phyloP scores from a whole-genome alignment of 176 grass and related monocot species.

The Carex littledalei region DNA sequence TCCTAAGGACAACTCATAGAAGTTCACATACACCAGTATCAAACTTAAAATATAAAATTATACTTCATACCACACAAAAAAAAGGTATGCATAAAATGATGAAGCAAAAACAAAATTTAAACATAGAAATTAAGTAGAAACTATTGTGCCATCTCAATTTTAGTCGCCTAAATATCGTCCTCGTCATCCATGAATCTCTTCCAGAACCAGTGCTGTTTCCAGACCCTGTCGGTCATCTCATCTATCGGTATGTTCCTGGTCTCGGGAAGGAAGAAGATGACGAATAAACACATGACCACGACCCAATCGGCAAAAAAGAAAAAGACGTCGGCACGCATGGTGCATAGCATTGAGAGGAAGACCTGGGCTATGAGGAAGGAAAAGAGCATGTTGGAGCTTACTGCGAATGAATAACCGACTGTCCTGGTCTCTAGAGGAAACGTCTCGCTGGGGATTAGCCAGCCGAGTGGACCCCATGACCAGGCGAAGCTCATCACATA shows the following conservation, averaged over 20 bases:
- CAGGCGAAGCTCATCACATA: constrained; percentile 56
- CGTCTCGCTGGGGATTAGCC: constrained; percentile 63
- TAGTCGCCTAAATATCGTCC: not conserved
- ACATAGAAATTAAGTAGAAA: not conserved
- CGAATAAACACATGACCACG: constrained; percentile 28
- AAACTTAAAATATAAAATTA: not conserved
- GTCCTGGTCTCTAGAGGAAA: constrained; percentile 52
- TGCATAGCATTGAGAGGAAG: constrained; percentile 68
- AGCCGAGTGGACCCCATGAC: constrained; percentile 60
- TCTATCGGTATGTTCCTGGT: constrained; percentile 58
- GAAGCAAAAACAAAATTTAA: not conserved
- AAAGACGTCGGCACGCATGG: constrained; percentile 33
- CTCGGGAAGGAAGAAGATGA: constrained; percentile 40
- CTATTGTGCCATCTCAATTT: constrained; percentile 1
- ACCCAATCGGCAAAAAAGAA: constrained; percentile 55
- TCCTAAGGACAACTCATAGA: no score
- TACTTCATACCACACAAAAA: not conserved
- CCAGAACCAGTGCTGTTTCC: constrained; percentile 68
- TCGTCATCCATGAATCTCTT: constrained; percentile 39
- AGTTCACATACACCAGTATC: not conserved
- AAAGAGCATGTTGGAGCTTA: constrained; percentile 68
- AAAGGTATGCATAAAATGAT: not conserved
- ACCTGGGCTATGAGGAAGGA: constrained; percentile 72
- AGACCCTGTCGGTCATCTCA: constrained; percentile 44
- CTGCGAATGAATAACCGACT: constrained; percentile 37